Percentiles rank a stretch among this genome's conserved stretches.
phyloP scores from a whole-genome alignment of 768 basidiomycete genomes.

The Clavaria fumosa region DNA sequence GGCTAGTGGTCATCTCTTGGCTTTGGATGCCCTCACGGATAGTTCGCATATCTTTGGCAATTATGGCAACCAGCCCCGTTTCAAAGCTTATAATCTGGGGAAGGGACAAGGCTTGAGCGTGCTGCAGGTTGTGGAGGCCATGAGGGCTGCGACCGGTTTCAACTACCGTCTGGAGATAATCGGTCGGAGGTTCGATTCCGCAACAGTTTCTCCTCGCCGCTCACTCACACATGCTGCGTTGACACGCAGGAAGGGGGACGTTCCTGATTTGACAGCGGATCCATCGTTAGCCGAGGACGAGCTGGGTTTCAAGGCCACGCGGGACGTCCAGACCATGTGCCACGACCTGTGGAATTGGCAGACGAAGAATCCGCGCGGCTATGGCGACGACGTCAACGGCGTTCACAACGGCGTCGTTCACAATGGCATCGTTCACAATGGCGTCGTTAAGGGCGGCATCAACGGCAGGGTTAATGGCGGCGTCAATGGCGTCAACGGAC shows the following conservation, averaged over 20 bases:
- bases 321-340: constrained; percentile 84
- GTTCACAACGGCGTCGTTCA: too few species aligned
- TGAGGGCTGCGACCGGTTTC: constrained; percentile 81
- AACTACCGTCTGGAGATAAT: constrained; percentile 83
- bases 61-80: constrained; percentile 39
- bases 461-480: too few species aligned
- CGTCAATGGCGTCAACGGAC: too few species aligned
- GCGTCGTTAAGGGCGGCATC: too few species aligned
- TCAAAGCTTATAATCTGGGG: constrained; percentile 94
- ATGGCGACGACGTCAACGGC: too few species aligned
- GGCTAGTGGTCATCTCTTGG: constrained; percentile 84
- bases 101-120: constrained; percentile 88
- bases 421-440: too few species aligned
- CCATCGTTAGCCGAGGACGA: constrained; percentile 83
- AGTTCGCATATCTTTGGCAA: constrained; percentile 46
- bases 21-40: constrained; percentile 65
- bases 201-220: not conserved
- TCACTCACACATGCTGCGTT: too few species aligned
- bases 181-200: constrained; percentile 59
- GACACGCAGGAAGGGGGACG: constrained; percentile 63
- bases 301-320: constrained; percentile 77
- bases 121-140: constrained; percentile 86
- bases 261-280: constrained; percentile 92
- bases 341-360: constrained; percentile 99
- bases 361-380: constrained; percentile 77